These are phyloP conservation scores for Lathyrus sativus DNA, from an alignment of 306 rosid genomes.

Conservation along the genomic window DNA sequence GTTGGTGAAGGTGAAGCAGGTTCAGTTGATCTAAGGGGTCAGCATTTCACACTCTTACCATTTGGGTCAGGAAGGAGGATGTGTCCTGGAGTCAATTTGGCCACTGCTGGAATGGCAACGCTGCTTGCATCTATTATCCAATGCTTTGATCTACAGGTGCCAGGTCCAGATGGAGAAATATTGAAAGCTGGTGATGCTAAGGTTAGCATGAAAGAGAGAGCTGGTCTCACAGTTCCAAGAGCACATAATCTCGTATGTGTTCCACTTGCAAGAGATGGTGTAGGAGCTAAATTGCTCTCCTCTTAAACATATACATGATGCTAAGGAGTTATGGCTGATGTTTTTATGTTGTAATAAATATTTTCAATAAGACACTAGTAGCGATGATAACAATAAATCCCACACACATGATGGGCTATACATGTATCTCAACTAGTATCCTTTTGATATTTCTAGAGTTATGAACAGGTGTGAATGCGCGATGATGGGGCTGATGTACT, in stretches of 20 bases:
- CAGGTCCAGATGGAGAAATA: conserved; percentile 4
- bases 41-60: conserved; percentile 45
- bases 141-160: conserved; percentile 49
- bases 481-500: too few species aligned
- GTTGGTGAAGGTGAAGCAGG: neutral
- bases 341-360: neutral
- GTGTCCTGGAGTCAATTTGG: conserved; percentile 51
- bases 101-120: conserved; percentile 47
- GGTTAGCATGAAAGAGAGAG: conserved; percentile 44
- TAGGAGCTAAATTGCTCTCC: conserved; percentile 21
- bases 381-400: too few species aligned
- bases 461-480: too few species aligned
- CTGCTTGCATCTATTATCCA: conserved; percentile 52
- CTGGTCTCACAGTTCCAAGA: conserved; percentile 49
- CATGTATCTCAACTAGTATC: too few species aligned
- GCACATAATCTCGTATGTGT: conserved; percentile 45
- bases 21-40: conserved; percentile 40
- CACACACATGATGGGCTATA: too few species aligned
- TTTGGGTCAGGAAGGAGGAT: conserved; percentile 65
- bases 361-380: too few species aligned
- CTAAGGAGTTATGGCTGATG: neutral
- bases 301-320: neutral
- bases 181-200: conserved; percentile 11
- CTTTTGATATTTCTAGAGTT: too few species aligned
- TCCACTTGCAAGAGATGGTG: conserved; percentile 24